Evolutionary conservation across 805 yeast genomes (phyloP), one percentile per base, ranked within the genome.

Genomic region (Candida corydali): DNA sequence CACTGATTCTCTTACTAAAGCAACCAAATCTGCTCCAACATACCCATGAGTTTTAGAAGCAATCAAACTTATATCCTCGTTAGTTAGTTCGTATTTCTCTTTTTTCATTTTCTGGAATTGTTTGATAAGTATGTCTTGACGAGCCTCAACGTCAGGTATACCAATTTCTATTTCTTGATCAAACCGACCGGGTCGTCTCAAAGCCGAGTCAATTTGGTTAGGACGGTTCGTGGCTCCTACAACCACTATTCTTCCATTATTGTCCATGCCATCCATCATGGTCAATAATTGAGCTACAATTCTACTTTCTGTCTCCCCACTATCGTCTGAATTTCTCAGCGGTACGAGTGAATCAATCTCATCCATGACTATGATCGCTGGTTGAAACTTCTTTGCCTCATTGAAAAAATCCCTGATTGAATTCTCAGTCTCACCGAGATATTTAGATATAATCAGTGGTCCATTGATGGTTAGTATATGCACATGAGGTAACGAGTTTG

Each of bases 271-370:
- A 54, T 86, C 95, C 82, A 86, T 75, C 55, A 85, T 64, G 0
- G 95, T 86, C 38, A 86, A 63, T 26, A 93, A 57, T 0, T 97
- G 88, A 0, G 97, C 93, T 17, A 91, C 94, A 2, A 93, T 88
- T 43, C 98, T 63, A 29, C 85, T 76, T 54, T 93, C 98, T 0
- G 88, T 84, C 53, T 91, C 97, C 1, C 95, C 93, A 2, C 88
- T 70, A 39, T 87, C 96, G 50, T 89, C 97, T 41, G 77, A 75
- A 34, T 78, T 80, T 38, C 96, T 67, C 45, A 75, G 78, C 3
- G 98, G 98, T 0, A 87, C 95, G 26, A 93, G 57, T 0, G 96
- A 86, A 57, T 93, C 98, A 26, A 93, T 79, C 55, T 93, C 98
- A 60, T 93, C 99, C 53, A 93, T 79, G 47, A 93, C 78, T 6